Base-by-base conservation (phyloP, 208 protist genomes). In the Acanthamoeba healyi region DNA sequence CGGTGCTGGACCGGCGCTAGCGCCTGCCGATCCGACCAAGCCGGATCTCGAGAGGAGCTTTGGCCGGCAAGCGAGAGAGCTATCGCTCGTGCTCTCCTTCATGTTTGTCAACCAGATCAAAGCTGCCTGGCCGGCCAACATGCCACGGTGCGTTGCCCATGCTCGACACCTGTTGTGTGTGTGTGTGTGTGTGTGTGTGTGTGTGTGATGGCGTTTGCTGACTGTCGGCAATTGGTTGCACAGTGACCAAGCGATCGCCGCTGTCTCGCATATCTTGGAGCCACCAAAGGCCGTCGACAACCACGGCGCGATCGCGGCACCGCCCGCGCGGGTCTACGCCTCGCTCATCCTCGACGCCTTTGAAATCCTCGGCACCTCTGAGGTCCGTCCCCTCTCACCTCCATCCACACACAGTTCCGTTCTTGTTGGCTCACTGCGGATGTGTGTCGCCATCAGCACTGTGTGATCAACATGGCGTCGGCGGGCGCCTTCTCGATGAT, bases 21-120 rank as follows among this genome's bases (percentile, higher is more conserved):
- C 58, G 9, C 5, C 36, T 36, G 24, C 32, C 70, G 70, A 79
- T 24, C 19, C 38, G 9, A 19, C 70, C 70, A 38, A 26, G 36
- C 36, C 29, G 12, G 70, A 79, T 44, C 70, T 79, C 36, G 70
- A 79, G 26, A 79, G 10, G 70, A 79, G 81, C 54, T 88, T 88
- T 63, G 81, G 81, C 9, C 44, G 81, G n/a, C 81, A 88, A 61
- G 81, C 81, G 54, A 26, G 81, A 12, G 81, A 88, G 32, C 81
- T 88, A n/a, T 88, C 81, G 54, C 54, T 88, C 7, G 54, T 88
- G 44, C 54, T 88, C 17, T 88, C 81, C 22, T 88, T 88, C 54
- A 65, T 40, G 29, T 88, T 88, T 24, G 81, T 88, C 81, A 88
- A 88, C 38, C 49, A 88, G 44, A 88, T 88, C n/a, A 34, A 42